Percentiles rank a stretch among this genome's conserved stretches.
phyloP scores from a whole-genome alignment of 1,284 basidiomycete species.

The Moesziomyces parantarcticus region DNA sequence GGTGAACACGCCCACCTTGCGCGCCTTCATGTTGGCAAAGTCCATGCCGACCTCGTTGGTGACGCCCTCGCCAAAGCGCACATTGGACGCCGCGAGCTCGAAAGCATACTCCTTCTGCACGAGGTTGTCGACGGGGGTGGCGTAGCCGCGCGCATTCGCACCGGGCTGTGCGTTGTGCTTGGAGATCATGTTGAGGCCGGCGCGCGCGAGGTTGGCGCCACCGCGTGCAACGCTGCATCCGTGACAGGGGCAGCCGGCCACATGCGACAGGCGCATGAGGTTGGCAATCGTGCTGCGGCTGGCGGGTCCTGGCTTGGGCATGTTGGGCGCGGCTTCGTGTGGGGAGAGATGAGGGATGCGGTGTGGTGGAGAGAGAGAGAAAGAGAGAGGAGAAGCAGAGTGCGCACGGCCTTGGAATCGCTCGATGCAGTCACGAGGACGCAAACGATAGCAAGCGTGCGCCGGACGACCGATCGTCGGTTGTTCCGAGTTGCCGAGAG shows the following conservation, averaged over 20 bases:
- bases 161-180: constrained; percentile 50
- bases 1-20: constrained; percentile 90
- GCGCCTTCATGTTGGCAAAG: constrained; percentile 72
- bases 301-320: constrained; percentile 48
- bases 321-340: constrained; percentile 2
- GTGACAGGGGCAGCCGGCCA: constrained; percentile 59
- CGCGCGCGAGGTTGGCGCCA: constrained; percentile 29
- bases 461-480: no score
- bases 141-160: constrained; percentile 68
- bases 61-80: constrained; percentile 70
- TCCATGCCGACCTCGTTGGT: constrained; percentile 88
- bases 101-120: constrained; percentile 91
- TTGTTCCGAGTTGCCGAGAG: constrained; percentile 26
- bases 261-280: constrained; percentile 60
- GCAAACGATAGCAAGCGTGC: no score
- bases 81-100: constrained; percentile 91
- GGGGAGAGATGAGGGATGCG: not conserved
- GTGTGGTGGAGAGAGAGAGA: not conserved
- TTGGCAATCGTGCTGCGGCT: constrained; percentile 48
- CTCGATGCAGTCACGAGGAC: not conserved
- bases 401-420: not conserved
- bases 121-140: constrained; percentile 81
- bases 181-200: constrained; percentile 57
- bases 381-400: not conserved
- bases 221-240: constrained; percentile 49